These are phyloP conservation scores for Microcyclospora tardicrescens DNA, from an alignment of 2,329 filamentous ascomycete species.

Conservation along the genomic window DNA sequence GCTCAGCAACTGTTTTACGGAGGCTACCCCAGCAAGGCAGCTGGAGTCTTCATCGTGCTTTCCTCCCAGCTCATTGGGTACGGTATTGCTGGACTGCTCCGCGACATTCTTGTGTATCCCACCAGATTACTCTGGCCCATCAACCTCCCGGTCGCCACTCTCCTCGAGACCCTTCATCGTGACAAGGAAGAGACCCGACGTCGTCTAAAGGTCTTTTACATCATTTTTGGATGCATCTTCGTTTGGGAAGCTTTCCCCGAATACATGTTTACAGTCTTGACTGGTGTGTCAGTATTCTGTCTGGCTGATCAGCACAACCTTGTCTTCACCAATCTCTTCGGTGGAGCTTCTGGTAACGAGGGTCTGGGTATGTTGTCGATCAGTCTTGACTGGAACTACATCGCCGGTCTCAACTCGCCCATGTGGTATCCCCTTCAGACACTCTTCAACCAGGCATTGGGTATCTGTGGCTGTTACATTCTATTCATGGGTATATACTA, in stretches of 20 bases:
- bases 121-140: slow-evolving; percentile 38
- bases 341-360: slow-evolving; percentile 35
- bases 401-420: slow-evolving; percentile 22
- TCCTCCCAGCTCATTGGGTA: slow-evolving; percentile 40
- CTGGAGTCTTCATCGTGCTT: slow-evolving; percentile 33
- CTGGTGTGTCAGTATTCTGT: slow-evolving; percentile 33
- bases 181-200: slow-evolving; percentile 27
- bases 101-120: slow-evolving; percentile 34
- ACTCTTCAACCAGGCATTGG: slow-evolving; percentile 26
- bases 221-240: slow-evolving; percentile 28
- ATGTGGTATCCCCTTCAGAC: slow-evolving; percentile 29
- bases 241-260: slow-evolving; percentile 39
- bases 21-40: slow-evolving; percentile 26
- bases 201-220: slow-evolving; percentile 30
- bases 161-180: slow-evolving; percentile 29
- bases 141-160: slow-evolving; percentile 24
- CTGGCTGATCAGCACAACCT: slow-evolving; percentile 31
- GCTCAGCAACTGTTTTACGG: slow-evolving; percentile 37
- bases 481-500: slow-evolving; percentile 27
- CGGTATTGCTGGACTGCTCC: slow-evolving; percentile 36
- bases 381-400: slow-evolving; percentile 35
- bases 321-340: slow-evolving; percentile 38
- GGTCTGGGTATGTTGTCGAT: slow-evolving; percentile 31
- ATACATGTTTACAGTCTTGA: slow-evolving; percentile 34
- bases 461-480: slow-evolving; percentile 9